These are phyloP conservation scores for Triticum monococcum DNA, from an alignment of 176 grass and related monocot species.

Conservation along the genomic window DNA sequence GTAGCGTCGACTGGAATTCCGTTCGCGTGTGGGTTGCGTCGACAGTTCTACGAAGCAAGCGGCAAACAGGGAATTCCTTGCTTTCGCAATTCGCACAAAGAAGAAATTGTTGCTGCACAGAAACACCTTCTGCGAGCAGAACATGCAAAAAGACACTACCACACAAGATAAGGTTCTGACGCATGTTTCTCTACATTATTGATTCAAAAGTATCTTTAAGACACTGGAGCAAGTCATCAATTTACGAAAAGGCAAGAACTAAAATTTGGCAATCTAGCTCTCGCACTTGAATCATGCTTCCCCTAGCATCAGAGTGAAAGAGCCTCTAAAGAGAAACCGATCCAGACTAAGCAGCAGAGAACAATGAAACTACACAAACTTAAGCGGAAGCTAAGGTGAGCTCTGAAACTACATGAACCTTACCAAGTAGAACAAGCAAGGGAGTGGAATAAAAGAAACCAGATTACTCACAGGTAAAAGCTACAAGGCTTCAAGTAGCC, in stretches of 20 bases:
- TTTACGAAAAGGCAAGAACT: not conserved
- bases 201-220: not conserved
- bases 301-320: not conserved
- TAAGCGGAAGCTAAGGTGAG: not conserved
- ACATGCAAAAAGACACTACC: too few relatives aligned
- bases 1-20: too few relatives aligned
- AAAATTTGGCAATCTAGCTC: not conserved
- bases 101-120: not conserved
- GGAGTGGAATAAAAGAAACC: not conserved
- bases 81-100: not conserved
- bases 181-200: not conserved
- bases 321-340: not conserved
- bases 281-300: not conserved
- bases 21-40: too few relatives aligned
- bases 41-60: too few relatives aligned
- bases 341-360: not conserved
- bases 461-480: slow-evolving; percentile 12
- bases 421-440: not conserved
- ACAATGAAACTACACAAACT: not conserved
- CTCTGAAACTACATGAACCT: not conserved
- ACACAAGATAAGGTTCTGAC: not conserved
- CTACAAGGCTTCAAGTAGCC: not conserved
- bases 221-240: not conserved
- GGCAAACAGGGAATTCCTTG: too few relatives aligned
- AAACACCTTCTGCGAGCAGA: not conserved